Evolutionary conservation across 345 rosid species (phyloP), one percentile per base, ranked within the genome.

Genomic region (Theobroma cacao): DNA sequence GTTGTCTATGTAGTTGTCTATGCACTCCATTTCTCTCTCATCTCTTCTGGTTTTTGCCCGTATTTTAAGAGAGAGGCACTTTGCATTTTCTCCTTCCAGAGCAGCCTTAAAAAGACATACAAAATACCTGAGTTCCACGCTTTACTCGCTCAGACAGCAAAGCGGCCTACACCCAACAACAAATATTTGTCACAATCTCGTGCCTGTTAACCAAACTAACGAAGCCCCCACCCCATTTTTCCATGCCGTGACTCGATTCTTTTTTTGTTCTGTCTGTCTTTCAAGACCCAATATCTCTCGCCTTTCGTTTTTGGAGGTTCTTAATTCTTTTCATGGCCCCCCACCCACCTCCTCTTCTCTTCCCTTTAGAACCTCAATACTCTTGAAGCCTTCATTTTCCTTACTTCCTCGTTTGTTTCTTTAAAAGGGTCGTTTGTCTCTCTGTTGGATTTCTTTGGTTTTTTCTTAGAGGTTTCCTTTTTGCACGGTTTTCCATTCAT

Each of bases 91-190:
- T 70, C n/a, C n/a, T 34, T 34, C 55, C 24, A 50, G 22, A 8
- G 60, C 12, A 52, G 9, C 30, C 74, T n/a, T 76, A 64, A 69
- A 9, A 47, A 14, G 22, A 45, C 56, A 26, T 65, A 30, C 17
- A 11, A 31, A 30, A 12, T 1, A 38, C 7, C 53, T 13, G 38
- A 72, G 65, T 38, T 50, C 74, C 76, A 69, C 73, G n/a, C 56
- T 79, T 76, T 68, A 14, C 80, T 77, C 58, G 72, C 80, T 77
- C 62, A 38, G n/a, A 79, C 81, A 63, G 58, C 78, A 71, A 75
- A 78, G 80, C 74, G 36, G 18, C 38, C 72, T n/a, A 34, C 36
- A 34, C 26, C 69, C 22, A 47, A 4, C 11, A 34, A 18, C 41
- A 50, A 14, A 31, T 71, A 71, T 33, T 41, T 31, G 43, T 56